Evolutionary conservation across 2,329 filamentous ascomycete genomes (phyloP), one percentile per base, ranked within the genome.

Genomic region (Scedosporium minutisporum): DNA sequence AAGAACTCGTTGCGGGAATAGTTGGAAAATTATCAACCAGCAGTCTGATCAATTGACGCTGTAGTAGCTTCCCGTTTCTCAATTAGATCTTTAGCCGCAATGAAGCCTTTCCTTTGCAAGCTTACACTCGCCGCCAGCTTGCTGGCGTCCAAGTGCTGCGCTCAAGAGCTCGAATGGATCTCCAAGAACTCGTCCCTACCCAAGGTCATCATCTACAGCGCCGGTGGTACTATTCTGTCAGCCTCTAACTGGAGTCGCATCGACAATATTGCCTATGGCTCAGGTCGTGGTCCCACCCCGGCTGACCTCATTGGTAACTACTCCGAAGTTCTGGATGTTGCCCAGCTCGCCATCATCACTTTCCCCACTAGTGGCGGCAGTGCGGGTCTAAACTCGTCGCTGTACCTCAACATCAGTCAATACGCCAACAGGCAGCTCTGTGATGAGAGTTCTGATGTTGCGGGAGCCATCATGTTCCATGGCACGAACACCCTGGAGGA

Each of bases 401-500:
- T 72, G 6, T 74, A 68, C 42, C 67, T 73, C 4, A 72, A 74
- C 62, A 68, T 73, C 61, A 70, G 64, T 61, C 69, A 70, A 58
- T 65, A 71, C 53, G 72, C 72, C 57, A 72, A 72, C 62, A 63
- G 61, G 6, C 69, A 71, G 16, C 66, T 75, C 4, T 74, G 72
- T 63, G 63, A 67, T n/a, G 55, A 67, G 25, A 67, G 61, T 18
- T 72, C 70, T 1, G 71, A 75, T 46, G 69, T 71, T 58, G 68
- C 62, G 21, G 71, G 68, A 18, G 72, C 67, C 7, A 65, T 72
- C 64, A 70, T 71, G 69, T 67, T 71, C 33, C 71, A 74, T 66
- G 82, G 82, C n/a, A 85, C 82, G 2, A 83, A 85, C 65, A 83
- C 79, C 0, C 72, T 85, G 3, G 82, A 84, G 66, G 82, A 84